Evolutionary conservation across 78 protist genomes (phyloP).

Genomic region (Emiliania huxleyi): DNA sequence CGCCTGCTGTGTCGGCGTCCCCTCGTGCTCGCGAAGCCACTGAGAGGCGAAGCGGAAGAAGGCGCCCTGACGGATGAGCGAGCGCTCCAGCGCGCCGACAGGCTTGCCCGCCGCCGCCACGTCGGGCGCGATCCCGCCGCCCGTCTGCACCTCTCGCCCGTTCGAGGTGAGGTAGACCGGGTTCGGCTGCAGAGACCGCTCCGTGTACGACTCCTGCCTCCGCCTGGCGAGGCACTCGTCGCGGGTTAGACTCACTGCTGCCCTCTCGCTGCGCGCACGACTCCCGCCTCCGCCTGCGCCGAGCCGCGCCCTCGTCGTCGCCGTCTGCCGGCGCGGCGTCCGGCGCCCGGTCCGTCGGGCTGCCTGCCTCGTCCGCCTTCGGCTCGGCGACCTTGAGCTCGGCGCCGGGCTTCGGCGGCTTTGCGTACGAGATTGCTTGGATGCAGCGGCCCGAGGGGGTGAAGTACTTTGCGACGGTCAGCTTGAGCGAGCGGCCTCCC

Average conservation of each 20-base stretch:
- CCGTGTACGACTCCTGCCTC: neutral
- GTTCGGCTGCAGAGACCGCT: too few relatives aligned
- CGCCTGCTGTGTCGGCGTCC: neutral
- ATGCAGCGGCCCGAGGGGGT: constrained; percentile 49
- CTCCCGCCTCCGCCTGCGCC: too few relatives aligned
- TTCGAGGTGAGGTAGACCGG: neutral
- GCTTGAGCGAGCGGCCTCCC: neutral
- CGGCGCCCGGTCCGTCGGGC: too few relatives aligned
- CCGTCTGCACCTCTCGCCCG: neutral
- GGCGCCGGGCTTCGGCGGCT: neutral
- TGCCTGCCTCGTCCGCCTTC: too few relatives aligned
- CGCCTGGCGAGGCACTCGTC: too few relatives aligned
- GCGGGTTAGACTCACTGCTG: too few relatives aligned
- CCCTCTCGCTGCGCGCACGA: too few relatives aligned
- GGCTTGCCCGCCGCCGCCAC: neutral
- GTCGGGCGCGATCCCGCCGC: constrained; percentile 41
- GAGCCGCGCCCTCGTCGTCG: too few relatives aligned
- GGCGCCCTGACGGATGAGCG: neutral
- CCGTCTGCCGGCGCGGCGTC: too few relatives aligned
- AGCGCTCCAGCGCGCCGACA: constrained; percentile 16
- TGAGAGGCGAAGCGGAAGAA: neutral
- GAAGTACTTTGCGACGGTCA: constrained; percentile 38
- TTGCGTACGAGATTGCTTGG: constrained; percentile 15
- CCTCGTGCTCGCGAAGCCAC: neutral
- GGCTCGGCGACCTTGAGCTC: neutral